Evolutionary conservation across 192 early-diverging fungal species (phyloP).

Genomic region (Umbelopsis vinacea): DNA sequence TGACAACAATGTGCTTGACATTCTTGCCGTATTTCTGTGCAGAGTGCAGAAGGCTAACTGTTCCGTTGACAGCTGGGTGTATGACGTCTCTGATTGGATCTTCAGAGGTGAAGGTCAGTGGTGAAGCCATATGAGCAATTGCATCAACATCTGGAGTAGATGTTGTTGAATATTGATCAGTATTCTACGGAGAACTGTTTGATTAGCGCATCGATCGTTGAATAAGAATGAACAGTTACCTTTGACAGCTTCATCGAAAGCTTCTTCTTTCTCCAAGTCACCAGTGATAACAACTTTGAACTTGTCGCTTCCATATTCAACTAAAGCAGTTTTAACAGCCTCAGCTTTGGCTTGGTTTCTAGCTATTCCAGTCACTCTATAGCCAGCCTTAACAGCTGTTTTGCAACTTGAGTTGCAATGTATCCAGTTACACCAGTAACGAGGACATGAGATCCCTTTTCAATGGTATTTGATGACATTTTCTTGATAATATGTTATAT

Average conservation of each 20-base stretch:
- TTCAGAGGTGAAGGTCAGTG: conserved; percentile 30
- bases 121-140: conserved; percentile 49
- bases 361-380: conserved; percentile 45
- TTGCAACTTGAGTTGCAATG: conserved; percentile 44
- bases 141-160: conserved; percentile 29
- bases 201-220: too few species aligned
- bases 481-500: too few species aligned
- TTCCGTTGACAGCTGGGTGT: conserved; percentile 51
- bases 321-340: background rate
- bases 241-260: conserved; percentile 54
- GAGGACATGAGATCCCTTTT: conserved; percentile 4
- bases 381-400: conserved; percentile 49
- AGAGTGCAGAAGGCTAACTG: conserved; percentile 44
- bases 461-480: background rate
- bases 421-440: conserved; percentile 44
- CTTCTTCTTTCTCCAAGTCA: conserved; percentile 38
- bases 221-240: background rate
- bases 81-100: conserved; percentile 32
- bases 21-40: conserved; percentile 25
- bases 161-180: background rate
- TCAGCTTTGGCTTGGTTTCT: conserved; percentile 37
- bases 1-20: conserved; percentile 51
- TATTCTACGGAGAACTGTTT: too few species aligned
- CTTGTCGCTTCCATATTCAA: background rate
- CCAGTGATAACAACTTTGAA: conserved; percentile 34